Evolutionary conservation across 139 green algal genomes (phyloP).

Genomic region (Dunaliella primolecta): DNA sequence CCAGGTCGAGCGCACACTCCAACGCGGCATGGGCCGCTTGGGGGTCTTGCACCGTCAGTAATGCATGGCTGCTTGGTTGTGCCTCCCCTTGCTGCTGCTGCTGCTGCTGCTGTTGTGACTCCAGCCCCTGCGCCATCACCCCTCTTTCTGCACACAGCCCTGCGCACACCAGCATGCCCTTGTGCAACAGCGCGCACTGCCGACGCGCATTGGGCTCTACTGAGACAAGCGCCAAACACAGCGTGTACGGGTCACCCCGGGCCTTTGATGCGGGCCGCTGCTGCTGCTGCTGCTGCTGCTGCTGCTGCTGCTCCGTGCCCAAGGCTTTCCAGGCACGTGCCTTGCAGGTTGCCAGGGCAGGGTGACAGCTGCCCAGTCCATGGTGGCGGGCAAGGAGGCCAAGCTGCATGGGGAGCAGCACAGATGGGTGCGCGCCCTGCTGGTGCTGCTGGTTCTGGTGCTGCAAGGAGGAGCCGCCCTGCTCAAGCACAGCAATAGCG

Average conservation of each 20-base stretch:
- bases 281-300: not conserved
- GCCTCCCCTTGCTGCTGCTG: not conserved
- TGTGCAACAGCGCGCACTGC: conserved; percentile 2
- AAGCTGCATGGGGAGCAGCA: not conserved
- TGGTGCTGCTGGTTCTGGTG: not conserved
- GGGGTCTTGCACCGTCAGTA: not conserved
- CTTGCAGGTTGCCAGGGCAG: not conserved
- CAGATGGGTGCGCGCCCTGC: not conserved
- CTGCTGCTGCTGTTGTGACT: not conserved
- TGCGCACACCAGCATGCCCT: not conserved
- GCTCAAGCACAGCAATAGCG: not conserved
- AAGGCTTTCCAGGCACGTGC: not conserved
- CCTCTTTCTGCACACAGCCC: not conserved
- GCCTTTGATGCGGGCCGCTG: not conserved
- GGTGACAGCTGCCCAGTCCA: not conserved
- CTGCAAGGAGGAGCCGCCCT: not conserved
- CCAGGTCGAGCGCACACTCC: conserved; percentile 4
- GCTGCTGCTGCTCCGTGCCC: not conserved
- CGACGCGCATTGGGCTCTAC: not conserved
- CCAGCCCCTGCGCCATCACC: not conserved
- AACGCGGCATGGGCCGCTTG: not conserved
- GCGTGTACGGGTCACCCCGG: not conserved
- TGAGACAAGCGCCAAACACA: conserved; percentile 16
- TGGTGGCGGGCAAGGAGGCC: not conserved
- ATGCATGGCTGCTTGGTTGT: no score